phyloP scores from a whole-genome alignment of 2,329 filamentous ascomycete genomes.

The Exophiala sp. region DNA sequence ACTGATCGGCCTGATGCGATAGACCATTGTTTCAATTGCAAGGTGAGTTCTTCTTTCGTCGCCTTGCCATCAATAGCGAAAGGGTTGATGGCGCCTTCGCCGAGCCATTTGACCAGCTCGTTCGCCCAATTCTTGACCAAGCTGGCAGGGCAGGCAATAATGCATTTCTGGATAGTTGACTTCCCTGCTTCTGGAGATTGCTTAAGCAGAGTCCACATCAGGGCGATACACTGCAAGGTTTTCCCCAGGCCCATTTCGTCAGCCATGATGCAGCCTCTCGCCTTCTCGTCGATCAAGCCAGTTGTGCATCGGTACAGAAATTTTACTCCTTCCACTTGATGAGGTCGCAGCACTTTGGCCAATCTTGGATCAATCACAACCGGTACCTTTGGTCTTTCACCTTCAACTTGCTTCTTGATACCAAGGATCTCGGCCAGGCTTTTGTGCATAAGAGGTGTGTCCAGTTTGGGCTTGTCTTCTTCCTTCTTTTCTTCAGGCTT shows the following conservation, averaged over 20 bases:
- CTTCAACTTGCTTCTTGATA: conserved; percentile 81
- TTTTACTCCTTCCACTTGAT: conserved; percentile 97
- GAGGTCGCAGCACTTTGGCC: conserved; percentile 84
- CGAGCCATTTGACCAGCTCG: conserved; percentile 93
- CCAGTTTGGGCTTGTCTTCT: conserved; percentile 56
- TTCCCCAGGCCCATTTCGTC: conserved; percentile 99
- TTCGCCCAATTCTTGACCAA: conserved; percentile 98
- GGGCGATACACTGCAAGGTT: conserved; percentile 91
- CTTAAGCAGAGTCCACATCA: conserved; percentile 95
- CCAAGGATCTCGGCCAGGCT: conserved; percentile 93
- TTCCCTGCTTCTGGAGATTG: conserved; percentile 96
- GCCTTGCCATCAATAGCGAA: conserved; percentile 98
- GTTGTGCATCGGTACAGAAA: conserved; percentile 95
- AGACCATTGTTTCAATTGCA: conserved; percentile 91
- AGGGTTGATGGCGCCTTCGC: conserved; percentile 81
- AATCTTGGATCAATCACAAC: conserved; percentile 93
- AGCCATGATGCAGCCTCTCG: conserved; percentile 98
- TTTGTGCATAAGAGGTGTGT: conserved; percentile 84
- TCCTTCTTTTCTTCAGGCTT: conserved; percentile 40
- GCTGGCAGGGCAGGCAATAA: conserved; percentile 95
- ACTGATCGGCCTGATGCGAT: conserved; percentile 86
- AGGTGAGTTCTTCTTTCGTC: conserved; percentile 84
- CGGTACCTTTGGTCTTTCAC: conserved; percentile 80
- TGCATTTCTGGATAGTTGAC: conserved; percentile 88
- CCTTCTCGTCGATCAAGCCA: conserved; percentile 89